Evolutionary conservation across 2,329 filamentous ascomycete genomes (phyloP), one percentile per base, ranked within the genome.

Genomic region (Stagonosporopsis chrysanthemi): DNA sequence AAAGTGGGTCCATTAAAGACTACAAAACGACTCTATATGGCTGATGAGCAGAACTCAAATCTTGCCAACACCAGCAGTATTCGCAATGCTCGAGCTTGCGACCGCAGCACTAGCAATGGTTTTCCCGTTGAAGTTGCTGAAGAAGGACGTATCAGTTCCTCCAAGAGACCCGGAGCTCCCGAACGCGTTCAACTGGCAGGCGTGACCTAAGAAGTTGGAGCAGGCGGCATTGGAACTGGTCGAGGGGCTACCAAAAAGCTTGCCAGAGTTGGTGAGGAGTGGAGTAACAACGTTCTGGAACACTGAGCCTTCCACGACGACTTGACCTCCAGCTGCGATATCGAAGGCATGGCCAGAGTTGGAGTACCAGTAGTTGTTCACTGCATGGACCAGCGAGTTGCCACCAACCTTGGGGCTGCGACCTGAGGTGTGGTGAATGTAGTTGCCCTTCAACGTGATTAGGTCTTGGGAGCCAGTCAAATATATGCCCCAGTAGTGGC

Each of bases 401-500:
- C 77, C 78, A 56, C 73, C 75, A 11, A 86, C 75, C 76, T 86
- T 86, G 59, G 84, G 84, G 14, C 77, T 75, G 46, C 84, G 83
- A 50, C 84, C 84, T 14, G 78, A 80, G 40, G 81, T 81, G 70
- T 84, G 78, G 78, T 85, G 81, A 66, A 86, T 78, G 75, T 85
- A 86, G 78, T 86, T 86, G 58, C 79, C 78, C 76, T 84, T 82
- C 70, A 86, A 67, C 59, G 84, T 86, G 65, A 86, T 77, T 57
- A 81, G 64, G 66, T 87, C 84, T 65, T 72, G 78, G 45, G 79
- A 76, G 11, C 85, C 85, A 23, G 78, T 79, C 26, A 86, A 78
- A 75, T 83, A 84, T 60, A 86, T 73, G 22, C 73, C 79, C 82
- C 84, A 87, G 80, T 87, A 87, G 74, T 85, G 83, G 72, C 84